Evolutionary conservation across 306 rosid genomes (phyloP).

Genomic region (Nissolia schottii): DNA sequence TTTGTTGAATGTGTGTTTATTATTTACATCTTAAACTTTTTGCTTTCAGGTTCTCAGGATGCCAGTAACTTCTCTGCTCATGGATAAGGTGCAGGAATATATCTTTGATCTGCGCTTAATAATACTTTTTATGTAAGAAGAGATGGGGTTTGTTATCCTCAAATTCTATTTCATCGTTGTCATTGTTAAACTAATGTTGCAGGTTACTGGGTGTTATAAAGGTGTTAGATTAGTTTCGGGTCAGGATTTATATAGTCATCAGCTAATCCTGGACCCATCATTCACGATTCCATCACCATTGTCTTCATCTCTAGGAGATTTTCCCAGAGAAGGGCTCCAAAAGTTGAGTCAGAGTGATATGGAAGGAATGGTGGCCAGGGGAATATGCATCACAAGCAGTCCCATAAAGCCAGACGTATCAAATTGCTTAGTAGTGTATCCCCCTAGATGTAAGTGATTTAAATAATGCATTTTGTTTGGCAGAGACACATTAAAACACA

Average conservation of each 20-base stretch:
- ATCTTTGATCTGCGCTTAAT: constrained; percentile 2
- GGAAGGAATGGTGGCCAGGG: constrained; percentile 76
- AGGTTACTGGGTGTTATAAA: constrained; percentile 62
- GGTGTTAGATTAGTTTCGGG: constrained; percentile 92
- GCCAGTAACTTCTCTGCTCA: constrained; percentile 72
- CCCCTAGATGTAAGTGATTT: constrained; percentile 75
- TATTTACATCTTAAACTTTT: constrained; percentile 25
- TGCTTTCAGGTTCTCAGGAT: constrained; percentile 78
- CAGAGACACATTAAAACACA: background rate
- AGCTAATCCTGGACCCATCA: constrained; percentile 75
- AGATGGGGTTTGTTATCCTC: constrained; percentile 2
- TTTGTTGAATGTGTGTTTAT: constrained; percentile 19
- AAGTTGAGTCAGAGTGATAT: constrained; percentile 39
- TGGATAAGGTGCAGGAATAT: constrained; percentile 58
- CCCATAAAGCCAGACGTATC: constrained; percentile 61
- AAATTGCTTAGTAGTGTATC: constrained; percentile 67
- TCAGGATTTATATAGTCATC: constrained; percentile 68
- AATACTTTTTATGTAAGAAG: constrained; percentile 8
- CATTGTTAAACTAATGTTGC: constrained; percentile 30
- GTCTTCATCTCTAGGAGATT: constrained; percentile 33
- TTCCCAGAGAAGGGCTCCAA: constrained; percentile 38
- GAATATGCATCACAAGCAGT: constrained; percentile 70
- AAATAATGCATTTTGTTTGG: constrained; percentile 13
- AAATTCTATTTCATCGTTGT: constrained; percentile 20
- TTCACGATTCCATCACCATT: constrained; percentile 39